Evolutionary conservation across 176 grass and related monocot species (phyloP).

Genomic region (Alopecurus myosuroides): DNA sequence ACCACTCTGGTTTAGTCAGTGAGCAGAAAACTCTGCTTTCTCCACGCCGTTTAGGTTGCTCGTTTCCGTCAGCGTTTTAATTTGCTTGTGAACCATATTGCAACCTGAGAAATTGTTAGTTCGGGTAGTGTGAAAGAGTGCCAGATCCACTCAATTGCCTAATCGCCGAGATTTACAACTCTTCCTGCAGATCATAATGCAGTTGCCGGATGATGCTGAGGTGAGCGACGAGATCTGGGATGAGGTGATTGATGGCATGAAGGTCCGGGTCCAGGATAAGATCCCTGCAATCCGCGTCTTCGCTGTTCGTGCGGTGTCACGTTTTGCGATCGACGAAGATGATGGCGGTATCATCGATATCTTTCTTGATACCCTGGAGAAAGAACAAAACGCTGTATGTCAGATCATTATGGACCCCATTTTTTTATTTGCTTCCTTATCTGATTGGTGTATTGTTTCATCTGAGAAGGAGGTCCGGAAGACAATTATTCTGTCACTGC

Average conservation of each 20-base stretch:
- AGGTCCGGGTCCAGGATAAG: conserved; percentile 63
- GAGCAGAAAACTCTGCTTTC: too few relatives aligned
- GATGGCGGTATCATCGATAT: conserved; percentile 61
- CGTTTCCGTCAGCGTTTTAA: background rate
- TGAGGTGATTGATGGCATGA: conserved; percentile 80
- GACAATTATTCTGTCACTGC: conserved; percentile 68
- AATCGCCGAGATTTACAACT: conserved; percentile 5
- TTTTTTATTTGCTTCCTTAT: background rate
- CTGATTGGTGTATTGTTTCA: conserved; percentile 13
- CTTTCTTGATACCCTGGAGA: conserved; percentile 60
- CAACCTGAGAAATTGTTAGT: background rate
- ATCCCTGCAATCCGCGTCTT: conserved; percentile 60
- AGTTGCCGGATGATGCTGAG: conserved; percentile 72
- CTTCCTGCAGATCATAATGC: conserved; percentile 65
- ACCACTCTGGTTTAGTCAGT: too few relatives aligned
- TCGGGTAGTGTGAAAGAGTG: background rate
- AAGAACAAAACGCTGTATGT: conserved; percentile 80
- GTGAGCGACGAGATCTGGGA: conserved; percentile 84
- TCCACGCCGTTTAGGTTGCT: too few relatives aligned
- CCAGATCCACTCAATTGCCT: background rate
- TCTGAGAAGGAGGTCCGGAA: conserved; percentile 73
- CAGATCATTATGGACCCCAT: background rate
- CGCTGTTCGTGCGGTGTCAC: conserved; percentile 63
- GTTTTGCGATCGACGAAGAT: conserved; percentile 65
- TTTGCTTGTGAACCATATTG: background rate